Percentiles rank a stretch among this genome's conserved stretches.
Conservation (phyloP, 2,329 filamentous ascomycete genomes). For the Microthyrium microscopicum region DNA sequence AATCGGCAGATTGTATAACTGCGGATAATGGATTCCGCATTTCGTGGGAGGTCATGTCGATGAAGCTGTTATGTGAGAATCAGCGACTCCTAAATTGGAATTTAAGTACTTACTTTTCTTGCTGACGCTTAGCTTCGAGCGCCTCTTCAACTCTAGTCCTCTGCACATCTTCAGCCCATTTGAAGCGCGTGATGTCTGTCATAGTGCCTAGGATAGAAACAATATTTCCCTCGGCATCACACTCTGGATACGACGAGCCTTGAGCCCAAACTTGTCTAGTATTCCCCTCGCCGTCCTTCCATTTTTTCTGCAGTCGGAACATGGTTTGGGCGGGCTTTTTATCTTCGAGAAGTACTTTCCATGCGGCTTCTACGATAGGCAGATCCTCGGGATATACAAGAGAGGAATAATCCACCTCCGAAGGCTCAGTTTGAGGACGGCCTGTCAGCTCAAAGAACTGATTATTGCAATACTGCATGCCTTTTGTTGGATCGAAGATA, state of each 20-base stretch:
- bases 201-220: neutral
- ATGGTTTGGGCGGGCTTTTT: neutral
- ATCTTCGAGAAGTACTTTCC: slow-evolving; percentile 2
- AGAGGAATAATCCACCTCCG: slow-evolving; percentile 1
- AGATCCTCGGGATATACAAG: slow-evolving; percentile 2
- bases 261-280: slow-evolving; percentile 3
- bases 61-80: slow-evolving; percentile 10
- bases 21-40: slow-evolving; percentile 11
- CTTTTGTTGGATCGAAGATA: neutral
- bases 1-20: slow-evolving; percentile 7
- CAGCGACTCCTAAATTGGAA: no score
- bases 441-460: slow-evolving; percentile 7
- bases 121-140: slow-evolving; percentile 6
- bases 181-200: slow-evolving; percentile 4
- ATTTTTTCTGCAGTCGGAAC: neutral
- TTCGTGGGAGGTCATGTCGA: slow-evolving; percentile 10
- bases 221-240: slow-evolving; percentile 2
- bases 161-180: slow-evolving; percentile 5
- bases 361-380: neutral
- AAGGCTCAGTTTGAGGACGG: neutral
- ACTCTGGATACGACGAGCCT: slow-evolving; percentile 1
- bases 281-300: neutral
- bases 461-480: slow-evolving; percentile 6
- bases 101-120: slow-evolving; percentile 1
- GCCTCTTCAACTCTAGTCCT: no score